phyloP scores from a whole-genome alignment of 306 rosid genomes.

The Sechiopsis laciniata region DNA sequence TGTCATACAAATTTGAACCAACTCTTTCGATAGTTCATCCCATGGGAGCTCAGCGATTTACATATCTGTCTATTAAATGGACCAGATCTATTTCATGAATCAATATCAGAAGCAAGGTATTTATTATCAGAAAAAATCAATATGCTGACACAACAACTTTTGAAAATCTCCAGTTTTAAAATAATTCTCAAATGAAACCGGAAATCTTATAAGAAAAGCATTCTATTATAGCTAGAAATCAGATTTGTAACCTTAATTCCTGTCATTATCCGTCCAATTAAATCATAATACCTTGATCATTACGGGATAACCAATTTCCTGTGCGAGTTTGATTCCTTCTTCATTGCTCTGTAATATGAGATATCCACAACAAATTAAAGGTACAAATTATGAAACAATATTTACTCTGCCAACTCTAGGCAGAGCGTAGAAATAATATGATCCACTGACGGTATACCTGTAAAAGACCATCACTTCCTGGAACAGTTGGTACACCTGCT shows the following conservation, averaged over 20 bases:
- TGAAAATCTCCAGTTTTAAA: background rate
- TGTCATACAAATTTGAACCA: background rate
- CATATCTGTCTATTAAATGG: background rate
- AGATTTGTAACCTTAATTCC: background rate
- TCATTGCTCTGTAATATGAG: slow-evolving; percentile 63
- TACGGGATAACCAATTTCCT: slow-evolving; percentile 93
- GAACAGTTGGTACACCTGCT: slow-evolving; percentile 78
- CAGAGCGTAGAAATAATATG: background rate
- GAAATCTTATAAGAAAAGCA: slow-evolving; percentile 11
- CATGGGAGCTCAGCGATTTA: background rate
- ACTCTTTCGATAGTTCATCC: background rate
- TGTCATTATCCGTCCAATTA: background rate
- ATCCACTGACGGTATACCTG: slow-evolving; percentile 44
- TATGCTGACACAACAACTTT: background rate
- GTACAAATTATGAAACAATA: slow-evolving; percentile 12
- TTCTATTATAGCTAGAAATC: slow-evolving; percentile 11
- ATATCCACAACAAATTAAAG: slow-evolving; percentile 19
- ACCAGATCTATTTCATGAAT: background rate
- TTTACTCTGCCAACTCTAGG: background rate
- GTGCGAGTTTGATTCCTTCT: slow-evolving; percentile 76
- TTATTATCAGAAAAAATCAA: slow-evolving; percentile 1
- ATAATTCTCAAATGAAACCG: background rate
- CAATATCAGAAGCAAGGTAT: background rate
- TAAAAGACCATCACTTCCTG: slow-evolving; percentile 74
- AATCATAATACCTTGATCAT: slow-evolving; percentile 71